Conservation (phyloP, 169 alveolate species). For the Eimeria tenella region DNA sequence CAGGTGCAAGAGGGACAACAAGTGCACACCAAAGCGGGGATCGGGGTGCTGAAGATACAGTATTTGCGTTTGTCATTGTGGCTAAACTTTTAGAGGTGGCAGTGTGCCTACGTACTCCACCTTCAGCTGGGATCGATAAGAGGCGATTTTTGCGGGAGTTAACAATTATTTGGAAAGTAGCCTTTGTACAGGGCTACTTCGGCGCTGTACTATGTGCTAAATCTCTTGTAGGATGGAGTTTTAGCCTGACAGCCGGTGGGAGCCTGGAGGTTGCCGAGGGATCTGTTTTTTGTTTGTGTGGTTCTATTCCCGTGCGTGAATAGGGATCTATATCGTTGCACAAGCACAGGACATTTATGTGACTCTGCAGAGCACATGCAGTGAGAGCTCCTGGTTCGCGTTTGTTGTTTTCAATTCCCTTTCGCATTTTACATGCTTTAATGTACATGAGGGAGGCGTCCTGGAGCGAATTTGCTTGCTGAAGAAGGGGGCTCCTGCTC, state of each 20-base stretch:
- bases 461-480: conserved; percentile 19
- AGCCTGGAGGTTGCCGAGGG: neutral
- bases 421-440: neutral
- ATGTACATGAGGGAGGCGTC: neutral
- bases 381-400: neutral
- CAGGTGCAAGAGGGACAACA: conserved; percentile 36
- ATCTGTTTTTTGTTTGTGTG: neutral
- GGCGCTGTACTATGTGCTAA: neutral
- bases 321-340: neutral
- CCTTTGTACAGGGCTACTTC: conserved; percentile 3
- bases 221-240: neutral
- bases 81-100: neutral
- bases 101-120: neutral
- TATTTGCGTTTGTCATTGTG: conserved; percentile 4
- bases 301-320: neutral
- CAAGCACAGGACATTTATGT: neutral
- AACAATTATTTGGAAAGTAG: neutral
- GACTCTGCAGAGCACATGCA: conserved; percentile 3
- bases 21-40: neutral
- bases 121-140: neutral
- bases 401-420: neutral
- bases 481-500: conserved; percentile 1
- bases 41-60: conserved; percentile 10
- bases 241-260: neutral
- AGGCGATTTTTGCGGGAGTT: conserved; percentile 4